phyloP scores from a whole-genome alignment of 805 yeast species.

The Ogataea nonfermentans region DNA sequence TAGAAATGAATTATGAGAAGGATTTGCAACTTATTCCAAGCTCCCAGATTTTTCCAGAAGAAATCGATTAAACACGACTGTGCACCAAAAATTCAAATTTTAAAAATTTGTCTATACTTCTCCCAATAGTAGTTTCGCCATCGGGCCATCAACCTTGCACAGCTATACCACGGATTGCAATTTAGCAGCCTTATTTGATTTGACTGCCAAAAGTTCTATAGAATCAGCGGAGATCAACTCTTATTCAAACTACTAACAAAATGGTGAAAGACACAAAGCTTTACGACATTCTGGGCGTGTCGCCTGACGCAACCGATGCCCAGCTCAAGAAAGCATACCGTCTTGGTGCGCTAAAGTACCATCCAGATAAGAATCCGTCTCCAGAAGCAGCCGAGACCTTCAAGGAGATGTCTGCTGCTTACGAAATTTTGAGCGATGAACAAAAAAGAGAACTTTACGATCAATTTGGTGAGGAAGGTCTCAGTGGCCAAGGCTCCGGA shows the following conservation, averaged over 20 bases:
- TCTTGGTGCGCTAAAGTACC: conserved; percentile 75
- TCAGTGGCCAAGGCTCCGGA: conserved; percentile 72
- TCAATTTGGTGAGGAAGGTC: conserved; percentile 89
- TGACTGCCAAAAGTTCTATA: not conserved
- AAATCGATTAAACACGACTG: conserved; percentile 13
- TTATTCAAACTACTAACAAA: conserved; percentile 13
- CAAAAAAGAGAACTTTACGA: conserved; percentile 90
- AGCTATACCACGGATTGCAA: not conserved
- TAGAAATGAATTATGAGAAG: not conserved
- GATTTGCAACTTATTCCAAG: not conserved
- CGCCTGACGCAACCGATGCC: conserved; percentile 62
- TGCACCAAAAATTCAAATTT: conserved; percentile 12
- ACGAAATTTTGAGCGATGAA: conserved; percentile 83
- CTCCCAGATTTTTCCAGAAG: conserved; percentile 19
- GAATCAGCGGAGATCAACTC: conserved; percentile 1
- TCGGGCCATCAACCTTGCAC: not conserved
- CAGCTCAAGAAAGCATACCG: conserved; percentile 83
- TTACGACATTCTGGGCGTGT: conserved; percentile 71
- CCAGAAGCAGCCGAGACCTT: conserved; percentile 95
- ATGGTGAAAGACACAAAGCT: conserved; percentile 83
- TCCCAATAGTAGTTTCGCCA: conserved; percentile 1
- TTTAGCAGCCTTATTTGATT: not conserved
- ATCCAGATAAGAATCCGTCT: conserved; percentile 79
- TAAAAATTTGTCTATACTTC: conserved; percentile 13
- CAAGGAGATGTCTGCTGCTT: conserved; percentile 83